These are phyloP conservation scores for Sindora glabra DNA, from an alignment of 306 rosid genomes.

Conservation along the genomic window DNA sequence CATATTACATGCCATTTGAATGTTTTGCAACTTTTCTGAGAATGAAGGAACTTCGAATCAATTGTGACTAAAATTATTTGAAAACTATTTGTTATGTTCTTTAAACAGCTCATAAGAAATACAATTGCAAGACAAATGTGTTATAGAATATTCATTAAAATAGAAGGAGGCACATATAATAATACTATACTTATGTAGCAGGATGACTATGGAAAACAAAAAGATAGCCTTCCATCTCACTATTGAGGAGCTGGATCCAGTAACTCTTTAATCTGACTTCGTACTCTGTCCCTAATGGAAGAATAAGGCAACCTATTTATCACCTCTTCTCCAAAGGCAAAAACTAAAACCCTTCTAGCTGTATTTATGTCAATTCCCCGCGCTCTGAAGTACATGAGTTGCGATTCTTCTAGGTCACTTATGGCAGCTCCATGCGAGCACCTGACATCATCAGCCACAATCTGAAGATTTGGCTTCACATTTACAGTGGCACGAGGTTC, in stretches of 20 bases:
- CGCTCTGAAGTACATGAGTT: constrained; percentile 73
- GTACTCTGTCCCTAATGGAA: constrained; percentile 49
- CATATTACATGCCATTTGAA: too few relatives aligned
- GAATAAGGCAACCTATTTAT: constrained; percentile 55
- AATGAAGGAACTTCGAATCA: too few relatives aligned
- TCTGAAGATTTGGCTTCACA: constrained; percentile 91
- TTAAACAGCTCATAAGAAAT: too few relatives aligned
- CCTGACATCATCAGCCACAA: constrained; percentile 82
- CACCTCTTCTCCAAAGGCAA: constrained; percentile 84
- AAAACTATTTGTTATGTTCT: too few relatives aligned
- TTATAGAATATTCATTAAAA: too few relatives aligned
- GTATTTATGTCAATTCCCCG: constrained; percentile 68
- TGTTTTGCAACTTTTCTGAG: too few relatives aligned
- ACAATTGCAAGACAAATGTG: too few relatives aligned
- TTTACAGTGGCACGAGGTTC: constrained; percentile 90
- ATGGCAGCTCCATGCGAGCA: constrained; percentile 99
- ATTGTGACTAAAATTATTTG: too few relatives aligned
- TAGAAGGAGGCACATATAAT: too few relatives aligned
- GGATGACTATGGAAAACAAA: too few relatives aligned
- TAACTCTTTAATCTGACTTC: constrained; percentile 44
- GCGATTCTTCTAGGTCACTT: constrained; percentile 83
- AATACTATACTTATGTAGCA: too few relatives aligned
- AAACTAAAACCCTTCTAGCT: constrained; percentile 72
- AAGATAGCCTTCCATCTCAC: too few relatives aligned
- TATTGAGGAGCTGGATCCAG: constrained; percentile 42